Base-by-base conservation (phyloP, 495 filamentous ascomycete species). In the Chaetomium cochliodes region DNA sequence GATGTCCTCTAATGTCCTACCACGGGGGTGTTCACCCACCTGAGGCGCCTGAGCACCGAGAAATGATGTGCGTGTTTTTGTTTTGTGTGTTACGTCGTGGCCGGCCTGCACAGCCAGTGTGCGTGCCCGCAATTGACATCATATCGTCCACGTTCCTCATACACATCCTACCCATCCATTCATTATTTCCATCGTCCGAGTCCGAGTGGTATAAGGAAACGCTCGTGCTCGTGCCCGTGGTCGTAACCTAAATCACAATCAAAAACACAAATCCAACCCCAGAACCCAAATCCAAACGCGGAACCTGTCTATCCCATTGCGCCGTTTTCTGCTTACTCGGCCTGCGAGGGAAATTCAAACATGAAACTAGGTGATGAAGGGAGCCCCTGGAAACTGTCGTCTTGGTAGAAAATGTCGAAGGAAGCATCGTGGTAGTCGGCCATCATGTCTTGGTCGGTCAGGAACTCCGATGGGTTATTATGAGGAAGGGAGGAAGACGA, bases 291-390 rank as follows among this genome's bases (percentile, higher is more conserved):
- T 13, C 49, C 49, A 18, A 5, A 60, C 42, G 23, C 41, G 2
- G 37, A 3, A 28, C 13, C 56, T 39, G 2, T 49, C n/a, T 49
- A 49, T 20, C 6, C 42, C 33, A 49, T 22, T 15, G 11, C 41
- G 8, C 57, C 42, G 9, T 39, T 15, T 16, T 2, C 16, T 22
- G 5, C 46, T 44, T 52, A 51, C 20, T 52, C 59, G 8, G 18
- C 23, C 28, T 52, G 59, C 59, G 59, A 61, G 59, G 23, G 8
- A 30, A 18, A 51, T n/a, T 53, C 59, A 61, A 61, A 61, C 12
- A 37, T 20, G 46, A 62, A 62, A 8, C 50, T 50, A 9, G 16
- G 33, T 25, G 50, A 30, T 33, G 60, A 44, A 11, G 50, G 2
- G 22, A 16, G 46, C 5, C 25, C 15, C 9, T 49, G 30, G 4